phyloP scores from a whole-genome alignment of 371 early-diverging fungal genomes.

The Rhizopus arrhizus region DNA sequence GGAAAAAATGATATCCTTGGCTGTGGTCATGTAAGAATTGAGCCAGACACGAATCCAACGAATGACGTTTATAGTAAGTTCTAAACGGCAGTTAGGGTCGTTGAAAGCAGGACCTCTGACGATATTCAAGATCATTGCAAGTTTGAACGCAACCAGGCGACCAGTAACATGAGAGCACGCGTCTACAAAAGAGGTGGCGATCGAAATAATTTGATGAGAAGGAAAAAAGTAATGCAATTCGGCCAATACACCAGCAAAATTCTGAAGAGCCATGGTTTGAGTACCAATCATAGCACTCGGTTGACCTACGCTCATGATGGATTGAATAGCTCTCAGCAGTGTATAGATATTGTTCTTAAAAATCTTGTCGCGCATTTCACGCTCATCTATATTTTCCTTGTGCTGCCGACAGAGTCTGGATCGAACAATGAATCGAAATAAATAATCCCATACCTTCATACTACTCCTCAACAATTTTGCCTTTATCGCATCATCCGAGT shows the following conservation, averaged over 20 bases:
- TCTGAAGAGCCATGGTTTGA: slow-evolving; percentile 68
- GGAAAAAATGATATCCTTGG: slow-evolving; percentile 51
- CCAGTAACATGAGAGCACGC: slow-evolving; percentile 54
- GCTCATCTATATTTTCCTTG: slow-evolving; percentile 38
- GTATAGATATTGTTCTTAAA: slow-evolving; percentile 45
- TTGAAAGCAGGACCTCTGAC: slow-evolving; percentile 65
- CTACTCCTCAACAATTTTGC: slow-evolving; percentile 60
- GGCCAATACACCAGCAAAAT: slow-evolving; percentile 62
- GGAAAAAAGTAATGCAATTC: slow-evolving; percentile 57
- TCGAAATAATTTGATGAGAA: slow-evolving; percentile 50
- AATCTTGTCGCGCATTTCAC: slow-evolving; percentile 33
- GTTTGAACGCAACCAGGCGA: slow-evolving; percentile 57
- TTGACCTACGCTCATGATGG: slow-evolving; percentile 56
- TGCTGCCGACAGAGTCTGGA: slow-evolving; percentile 46
- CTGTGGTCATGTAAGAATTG: slow-evolving; percentile 52
- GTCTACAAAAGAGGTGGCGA: slow-evolving; percentile 59
- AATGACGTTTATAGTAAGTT: slow-evolving; percentile 51
- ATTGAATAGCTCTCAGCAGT: slow-evolving; percentile 44
- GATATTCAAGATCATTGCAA: slow-evolving; percentile 60
- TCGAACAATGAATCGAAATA: slow-evolving; percentile 63
- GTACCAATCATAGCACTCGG: slow-evolving; percentile 65
- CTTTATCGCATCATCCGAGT: slow-evolving; percentile 47
- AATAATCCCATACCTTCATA: slow-evolving; percentile 72
- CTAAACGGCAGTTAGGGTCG: slow-evolving; percentile 52
- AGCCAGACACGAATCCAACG: slow-evolving; percentile 66